Evolutionary conservation across 768 basidiomycete species (phyloP).

Genomic region (Thelephora ganbajun): DNA sequence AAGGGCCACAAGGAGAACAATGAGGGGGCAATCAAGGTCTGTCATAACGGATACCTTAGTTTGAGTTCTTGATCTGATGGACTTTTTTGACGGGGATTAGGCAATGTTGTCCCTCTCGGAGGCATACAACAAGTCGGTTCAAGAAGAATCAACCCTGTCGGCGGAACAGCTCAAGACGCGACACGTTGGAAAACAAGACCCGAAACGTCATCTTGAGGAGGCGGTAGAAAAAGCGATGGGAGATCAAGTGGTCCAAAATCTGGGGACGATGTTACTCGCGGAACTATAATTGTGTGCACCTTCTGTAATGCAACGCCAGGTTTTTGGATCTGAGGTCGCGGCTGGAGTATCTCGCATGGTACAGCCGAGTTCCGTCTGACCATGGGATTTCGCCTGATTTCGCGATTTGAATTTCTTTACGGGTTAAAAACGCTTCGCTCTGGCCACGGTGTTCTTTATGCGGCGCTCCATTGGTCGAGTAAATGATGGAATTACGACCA

Average conservation of each 20-base stretch:
- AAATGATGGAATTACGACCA: too few relatives aligned
- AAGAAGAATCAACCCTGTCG: slow-evolving; percentile 94
- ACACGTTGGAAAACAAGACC: slow-evolving; percentile 95
- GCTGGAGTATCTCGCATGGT: too few relatives aligned
- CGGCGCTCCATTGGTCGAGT: too few relatives aligned
- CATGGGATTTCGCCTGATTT: too few relatives aligned
- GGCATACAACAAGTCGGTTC: slow-evolving; percentile 94
- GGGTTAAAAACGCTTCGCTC: too few relatives aligned
- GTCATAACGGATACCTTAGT: slow-evolving; percentile 13
- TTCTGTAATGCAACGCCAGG: too few relatives aligned
- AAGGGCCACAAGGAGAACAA: slow-evolving; percentile 77
- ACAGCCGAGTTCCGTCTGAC: too few relatives aligned
- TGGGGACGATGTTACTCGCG: slow-evolving; percentile 89
- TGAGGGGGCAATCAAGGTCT: slow-evolving; percentile 89
- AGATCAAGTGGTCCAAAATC: slow-evolving; percentile 88
- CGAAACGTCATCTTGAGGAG: slow-evolving; percentile 95
- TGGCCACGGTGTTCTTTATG: too few relatives aligned
- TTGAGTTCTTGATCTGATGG: not conserved
- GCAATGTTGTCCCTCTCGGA: slow-evolving; percentile 88
- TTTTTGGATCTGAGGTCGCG: too few relatives aligned
- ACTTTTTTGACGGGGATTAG: slow-evolving; percentile 26
- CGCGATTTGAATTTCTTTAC: too few relatives aligned
- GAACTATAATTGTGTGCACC: slow-evolving; percentile 45
- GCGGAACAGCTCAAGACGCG: slow-evolving; percentile 91
- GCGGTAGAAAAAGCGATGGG: slow-evolving; percentile 98